Evolutionary conservation across 805 yeast genomes (phyloP), one percentile per base, ranked within the genome.

Genomic region (Monosporozyma aquatica): DNA sequence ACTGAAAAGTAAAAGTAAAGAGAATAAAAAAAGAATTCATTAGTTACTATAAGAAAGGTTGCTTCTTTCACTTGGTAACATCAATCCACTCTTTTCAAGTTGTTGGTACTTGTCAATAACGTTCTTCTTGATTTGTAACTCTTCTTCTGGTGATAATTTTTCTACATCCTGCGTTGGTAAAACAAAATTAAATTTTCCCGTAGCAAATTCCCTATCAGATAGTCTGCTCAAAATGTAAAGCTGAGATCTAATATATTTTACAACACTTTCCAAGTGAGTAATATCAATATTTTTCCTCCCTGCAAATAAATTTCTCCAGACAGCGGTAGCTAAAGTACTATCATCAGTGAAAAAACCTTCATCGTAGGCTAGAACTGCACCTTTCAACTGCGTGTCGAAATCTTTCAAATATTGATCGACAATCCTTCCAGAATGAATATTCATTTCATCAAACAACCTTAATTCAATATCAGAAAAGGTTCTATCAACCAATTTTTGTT

Each of bases 241-340:
- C 59, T 92, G 95, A 52, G 85, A 81, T 61, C 97, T 79, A 22
- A 87, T 81, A 58, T 90, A 92, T 49, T 86, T 85, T n/a, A 89
- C 85, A 51, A 84, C 70, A 11, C 92, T 89, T 62, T 89, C 97
- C 35, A 92, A 67, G 47, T 87, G 87, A 44, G 83, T 78, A 62
- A 82, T 71, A 63, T 90, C 95, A 15, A 82, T 78, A 50, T 85
- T 78, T 34, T 78, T 76, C 62, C 84, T 80, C 44, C 92, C 95
- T 52, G 84, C 83, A 66, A 89, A 92, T 47, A 92, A 65, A 61
- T 92, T 92, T 71, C 98, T 79, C 94, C 94, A 84, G 26, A 83
- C 58, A 0, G 94, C 90, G 24, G 79, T 74, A 2, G 89, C 92
- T 43, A 84, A 64, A 1, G 86, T 79, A 18, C 80, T 74, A 62